Evolutionary conservation across 441 rosid genomes (phyloP), one percentile per base, ranked within the genome.

Genomic region (Erysimum cheiri): DNA sequence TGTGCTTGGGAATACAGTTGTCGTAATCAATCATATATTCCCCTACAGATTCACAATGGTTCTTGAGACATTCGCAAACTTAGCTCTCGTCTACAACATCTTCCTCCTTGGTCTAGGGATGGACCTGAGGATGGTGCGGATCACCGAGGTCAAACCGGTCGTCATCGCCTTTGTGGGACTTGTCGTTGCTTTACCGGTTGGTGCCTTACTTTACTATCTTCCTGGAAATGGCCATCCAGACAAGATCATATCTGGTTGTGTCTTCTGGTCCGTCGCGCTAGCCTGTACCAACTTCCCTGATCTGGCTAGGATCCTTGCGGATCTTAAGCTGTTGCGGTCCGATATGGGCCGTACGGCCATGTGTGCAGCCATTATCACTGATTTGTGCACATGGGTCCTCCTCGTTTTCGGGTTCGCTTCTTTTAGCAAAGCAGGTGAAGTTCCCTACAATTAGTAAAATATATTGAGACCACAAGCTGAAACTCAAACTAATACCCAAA

Each of bases 61-160:
- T 52, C 55, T 85, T 2, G 92, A 91, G 78, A 87, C 90, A 10
- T 80, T 86, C 60, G 85, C 87, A 5, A 85, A 87, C 22, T 61
- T 89, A 26, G 85, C 85, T 17, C 76, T 86, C 0, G 79, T 83
- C 15, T 87, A 84, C 79, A 83, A 86, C 71, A 70, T 85, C 62
- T 91, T 87, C 74, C 79, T 87, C 31, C 87, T 89, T 3, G 97
- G 93, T 4, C 82, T 86, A 12, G 90, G 85, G 71, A 84, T 86
- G 84, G 93, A 87, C 53, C 61, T 86, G 0, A 47, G 80, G 10
- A 79, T 81, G 49, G 75, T 91, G 31, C 55, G 31, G 57, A 69
- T 71, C 7, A 76, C 82, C 3, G 87, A 83, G 6, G 37, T 43
- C 33, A 85, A 81, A 66, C 78, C 85, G 14, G 1, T 84, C 4